Evolutionary conservation across 441 rosid genomes (phyloP).

Genomic region (Corymbia citriodora): DNA sequence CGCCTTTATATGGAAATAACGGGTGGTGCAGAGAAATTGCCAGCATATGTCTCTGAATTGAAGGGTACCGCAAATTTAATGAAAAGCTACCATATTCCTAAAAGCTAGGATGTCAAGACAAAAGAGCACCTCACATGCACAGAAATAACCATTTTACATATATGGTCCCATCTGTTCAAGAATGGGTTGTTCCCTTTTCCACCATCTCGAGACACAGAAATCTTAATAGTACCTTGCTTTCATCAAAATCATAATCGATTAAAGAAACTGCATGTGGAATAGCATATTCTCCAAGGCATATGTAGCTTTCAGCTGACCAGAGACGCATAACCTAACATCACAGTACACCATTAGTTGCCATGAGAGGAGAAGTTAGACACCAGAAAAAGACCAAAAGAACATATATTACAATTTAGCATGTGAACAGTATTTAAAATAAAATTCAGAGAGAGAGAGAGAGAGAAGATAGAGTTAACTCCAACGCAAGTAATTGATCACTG

Average conservation of each 20-base stretch:
- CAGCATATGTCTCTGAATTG: not conserved
- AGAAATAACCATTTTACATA: not conserved
- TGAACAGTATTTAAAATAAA: not conserved
- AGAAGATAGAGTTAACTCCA: not conserved
- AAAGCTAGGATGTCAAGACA: not conserved
- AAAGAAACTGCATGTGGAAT: slow-evolving; percentile 46
- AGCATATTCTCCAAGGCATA: slow-evolving; percentile 64
- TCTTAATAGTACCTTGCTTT: slow-evolving; percentile 66
- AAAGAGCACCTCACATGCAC: not conserved
- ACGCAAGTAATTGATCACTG: not conserved
- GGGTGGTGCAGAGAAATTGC: not conserved
- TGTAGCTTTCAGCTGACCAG: slow-evolving; percentile 68
- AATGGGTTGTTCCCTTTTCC: not conserved
- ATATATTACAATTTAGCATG: not conserved
- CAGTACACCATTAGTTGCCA: not conserved
- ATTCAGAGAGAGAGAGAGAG: not conserved
- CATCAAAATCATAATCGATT: slow-evolving; percentile 87
- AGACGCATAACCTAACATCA: slow-evolving; percentile 73
- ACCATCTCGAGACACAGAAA: not conserved
- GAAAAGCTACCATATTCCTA: not conserved
- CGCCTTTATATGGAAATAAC: not conserved
- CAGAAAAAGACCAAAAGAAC: not conserved
- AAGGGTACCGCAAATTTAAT: not conserved
- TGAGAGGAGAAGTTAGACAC: not conserved
- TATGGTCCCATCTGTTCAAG: not conserved